Evolutionary conservation across 495 filamentous ascomycete genomes (phyloP), one percentile per base, ranked within the genome.

Genomic region (Geopyxis carbonaria): DNA sequence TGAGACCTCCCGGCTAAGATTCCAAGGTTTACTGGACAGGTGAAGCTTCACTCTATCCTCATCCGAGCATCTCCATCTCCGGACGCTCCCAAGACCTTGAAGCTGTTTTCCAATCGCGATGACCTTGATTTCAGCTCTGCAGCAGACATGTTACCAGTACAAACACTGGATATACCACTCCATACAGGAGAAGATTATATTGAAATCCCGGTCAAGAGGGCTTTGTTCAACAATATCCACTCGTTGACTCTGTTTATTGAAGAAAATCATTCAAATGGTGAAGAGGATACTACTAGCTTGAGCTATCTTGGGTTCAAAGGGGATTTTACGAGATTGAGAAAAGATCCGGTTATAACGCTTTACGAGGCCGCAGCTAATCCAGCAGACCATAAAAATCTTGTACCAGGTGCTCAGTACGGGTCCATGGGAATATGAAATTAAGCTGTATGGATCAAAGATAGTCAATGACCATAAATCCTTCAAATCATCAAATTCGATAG

Each of bases 301-400:
- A 73, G 65, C 31, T 97, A 92, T 58, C 45, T 97, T 39, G 89
- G 82, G 0, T 93, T 97, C 63, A 84, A 80, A 59, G 89, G 89
- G 22, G 79, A 92, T 51, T 93, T 81, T 62, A 81, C 84, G 72
- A 72, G 74, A 51, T 57, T 92, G 50, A 84, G 76, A 14, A 68
- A 78, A 31, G 85, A 91, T 54, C 83, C 89, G 10, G 61, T 78
- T 3, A 80, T 77, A 43, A 79, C 93, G 46, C 46, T 92, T 33
- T 97, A 95, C 58, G 89, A 97, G 68, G 79, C 82, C 14, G 86
- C 89, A 11, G 76, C 89, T 22, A 93, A 93, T 49, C 87, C 87
- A 11, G 67, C 58, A 39, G 89, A 97, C 61, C 89, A 95, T 63
- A 64, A 51, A 27, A 50, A 48, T 24, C 24, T 48, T 7, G 47